Percentiles rank a stretch among this genome's conserved stretches.
These are phyloP conservation scores for Phyllosticta capitalensis DNA, from an alignment of 2,329 filamentous ascomycete genomes.

Conservation along the genomic window DNA sequence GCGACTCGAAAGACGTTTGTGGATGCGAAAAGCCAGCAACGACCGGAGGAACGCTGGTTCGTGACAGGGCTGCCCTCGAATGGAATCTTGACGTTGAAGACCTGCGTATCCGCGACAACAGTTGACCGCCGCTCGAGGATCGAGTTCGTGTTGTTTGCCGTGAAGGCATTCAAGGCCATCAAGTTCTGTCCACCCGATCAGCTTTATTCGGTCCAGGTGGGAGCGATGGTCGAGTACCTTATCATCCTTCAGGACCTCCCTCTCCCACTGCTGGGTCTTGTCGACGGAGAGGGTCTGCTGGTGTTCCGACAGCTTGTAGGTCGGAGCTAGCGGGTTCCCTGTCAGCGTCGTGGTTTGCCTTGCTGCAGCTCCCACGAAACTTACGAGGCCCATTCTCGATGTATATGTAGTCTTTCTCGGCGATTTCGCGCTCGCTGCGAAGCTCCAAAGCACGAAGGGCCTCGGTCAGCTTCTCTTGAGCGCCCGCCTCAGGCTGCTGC, in stretches of 20 bases:
- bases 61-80: slow-evolving; percentile 76
- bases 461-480: slow-evolving; percentile 32
- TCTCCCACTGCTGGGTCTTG: slow-evolving; percentile 50
- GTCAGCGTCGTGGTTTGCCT: neutral
- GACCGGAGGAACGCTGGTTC: slow-evolving; percentile 70
- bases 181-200: slow-evolving; percentile 41
- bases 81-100: slow-evolving; percentile 76
- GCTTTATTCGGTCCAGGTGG: neutral
- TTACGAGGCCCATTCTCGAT: slow-evolving; percentile 38
- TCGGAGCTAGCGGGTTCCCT: slow-evolving; percentile 16
- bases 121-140: slow-evolving; percentile 57
- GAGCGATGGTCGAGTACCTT: slow-evolving; percentile 37
- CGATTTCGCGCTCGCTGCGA: slow-evolving; percentile 28
- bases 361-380: slow-evolving; percentile 3
- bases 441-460: slow-evolving; percentile 38
- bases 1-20: slow-evolving; percentile 90
- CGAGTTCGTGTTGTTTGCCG: slow-evolving; percentile 54
- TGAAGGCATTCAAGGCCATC: slow-evolving; percentile 66
- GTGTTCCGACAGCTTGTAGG: slow-evolving; percentile 19
- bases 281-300: slow-evolving; percentile 39
- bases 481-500: slow-evolving; percentile 22
- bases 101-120: slow-evolving; percentile 60
- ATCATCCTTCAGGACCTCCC: slow-evolving; percentile 53
- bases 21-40: slow-evolving; percentile 86
- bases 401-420: slow-evolving; percentile 44